These are phyloP conservation scores for Agaricus blazei DNA, from an alignment of 768 basidiomycete genomes.

Conservation along the genomic window DNA sequence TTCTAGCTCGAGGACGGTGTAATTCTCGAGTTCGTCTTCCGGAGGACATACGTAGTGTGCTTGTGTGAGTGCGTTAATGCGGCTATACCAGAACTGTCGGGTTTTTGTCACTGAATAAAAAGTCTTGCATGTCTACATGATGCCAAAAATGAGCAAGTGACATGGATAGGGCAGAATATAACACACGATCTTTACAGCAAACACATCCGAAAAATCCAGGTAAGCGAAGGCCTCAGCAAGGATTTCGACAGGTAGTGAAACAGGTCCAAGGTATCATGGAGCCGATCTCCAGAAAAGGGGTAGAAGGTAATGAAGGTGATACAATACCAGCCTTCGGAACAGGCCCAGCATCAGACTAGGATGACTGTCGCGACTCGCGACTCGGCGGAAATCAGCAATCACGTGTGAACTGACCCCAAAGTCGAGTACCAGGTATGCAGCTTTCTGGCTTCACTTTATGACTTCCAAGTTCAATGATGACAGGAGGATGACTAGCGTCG, in stretches of 20 bases:
- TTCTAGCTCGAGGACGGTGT: neutral
- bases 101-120: neutral
- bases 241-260: neutral
- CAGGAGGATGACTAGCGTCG: no score
- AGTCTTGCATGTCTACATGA: constrained; percentile 50
- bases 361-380: no score
- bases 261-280: neutral
- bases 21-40: neutral
- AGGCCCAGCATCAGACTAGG: neutral
- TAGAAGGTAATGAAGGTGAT: no score
- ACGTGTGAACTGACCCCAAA: no score
- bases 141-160: constrained; percentile 24
- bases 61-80: neutral
- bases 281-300: no score
- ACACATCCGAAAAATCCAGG: neutral
- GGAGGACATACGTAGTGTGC: neutral
- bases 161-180: constrained; percentile 18
- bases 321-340: neutral
- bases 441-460: no score
- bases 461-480: no score
- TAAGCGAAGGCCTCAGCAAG: neutral
- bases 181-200: neutral
- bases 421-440: no score
- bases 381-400: no score
- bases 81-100: neutral